These are phyloP conservation scores for Metschnikowia sp. DNA, from an alignment of 805 yeast genomes.

Conservation along the genomic window DNA sequence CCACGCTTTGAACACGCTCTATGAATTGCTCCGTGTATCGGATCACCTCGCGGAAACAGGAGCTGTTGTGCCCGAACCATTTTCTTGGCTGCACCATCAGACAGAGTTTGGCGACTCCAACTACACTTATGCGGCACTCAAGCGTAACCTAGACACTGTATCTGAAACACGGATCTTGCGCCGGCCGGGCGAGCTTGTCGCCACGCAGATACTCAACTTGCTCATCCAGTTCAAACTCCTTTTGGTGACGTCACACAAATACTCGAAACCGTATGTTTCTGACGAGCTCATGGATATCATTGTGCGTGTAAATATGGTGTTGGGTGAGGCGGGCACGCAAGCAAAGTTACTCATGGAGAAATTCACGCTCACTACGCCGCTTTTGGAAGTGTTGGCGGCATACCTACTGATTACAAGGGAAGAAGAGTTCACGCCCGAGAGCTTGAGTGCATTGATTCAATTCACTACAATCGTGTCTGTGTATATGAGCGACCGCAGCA, in stretches of 20 bases:
- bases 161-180: background rate
- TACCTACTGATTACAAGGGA: constrained; percentile 3
- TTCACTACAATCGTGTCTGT: constrained; percentile 4
- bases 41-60: constrained; percentile 1
- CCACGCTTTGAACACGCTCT: constrained; percentile 2
- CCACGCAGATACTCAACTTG: constrained; percentile 1
- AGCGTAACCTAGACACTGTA: background rate
- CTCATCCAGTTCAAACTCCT: constrained; percentile 5
- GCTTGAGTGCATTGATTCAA: constrained; percentile 7
- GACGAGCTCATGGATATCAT: constrained; percentile 6
- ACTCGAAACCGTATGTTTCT: background rate
- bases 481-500: constrained; percentile 3
- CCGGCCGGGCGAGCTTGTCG: background rate
- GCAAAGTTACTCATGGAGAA: constrained; percentile 2
- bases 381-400: constrained; percentile 9
- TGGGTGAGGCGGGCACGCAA: background rate
- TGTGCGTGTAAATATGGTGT: background rate
- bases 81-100: background rate
- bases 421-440: constrained; percentile 2
- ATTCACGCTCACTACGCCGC: background rate
- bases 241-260: background rate
- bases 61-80: constrained; percentile 4
- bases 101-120: background rate
- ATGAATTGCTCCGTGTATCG: constrained; percentile 5
- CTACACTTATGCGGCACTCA: background rate